Evolutionary conservation across 495 filamentous ascomycete species (phyloP).

Genomic region (Penicillium maclennaniae): DNA sequence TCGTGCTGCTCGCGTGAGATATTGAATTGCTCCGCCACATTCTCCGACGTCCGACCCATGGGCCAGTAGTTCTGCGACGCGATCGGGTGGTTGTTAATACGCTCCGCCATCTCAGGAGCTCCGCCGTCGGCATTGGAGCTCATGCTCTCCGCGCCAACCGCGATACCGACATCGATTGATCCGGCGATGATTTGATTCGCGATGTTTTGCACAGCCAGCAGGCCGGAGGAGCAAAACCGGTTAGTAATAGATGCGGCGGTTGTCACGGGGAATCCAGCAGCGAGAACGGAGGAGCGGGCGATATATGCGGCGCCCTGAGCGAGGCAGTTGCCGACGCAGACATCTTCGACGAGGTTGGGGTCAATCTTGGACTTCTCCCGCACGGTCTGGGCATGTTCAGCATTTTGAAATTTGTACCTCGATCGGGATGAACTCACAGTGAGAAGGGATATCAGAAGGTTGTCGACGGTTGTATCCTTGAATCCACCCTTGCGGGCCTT

Average conservation of each 20-base stretch:
- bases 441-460: conserved; percentile 71
- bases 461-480: conserved; percentile 86
- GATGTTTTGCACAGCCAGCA: conserved; percentile 89
- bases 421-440: conserved; percentile 51
- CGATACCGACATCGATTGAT: conserved; percentile 82
- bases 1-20: conserved; percentile 75
- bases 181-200: conserved; percentile 80
- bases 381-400: conserved; percentile 37
- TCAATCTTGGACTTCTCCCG: conserved; percentile 72
- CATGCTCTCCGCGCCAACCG: conserved; percentile 88
- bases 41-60: conserved; percentile 97
- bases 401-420: background rate
- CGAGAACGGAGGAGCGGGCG: conserved; percentile 78
- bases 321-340: conserved; percentile 84
- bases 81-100: conserved; percentile 66
- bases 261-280: conserved; percentile 89
- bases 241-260: conserved; percentile 73
- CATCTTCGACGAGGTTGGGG: conserved; percentile 83
- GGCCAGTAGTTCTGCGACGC: conserved; percentile 79
- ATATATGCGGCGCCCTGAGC: conserved; percentile 64
- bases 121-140: conserved; percentile 66
- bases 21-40: conserved; percentile 82
- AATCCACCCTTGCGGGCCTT: conserved; percentile 82
- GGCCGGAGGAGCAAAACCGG: conserved; percentile 93
- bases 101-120: conserved; percentile 68